Base-by-base conservation (phyloP, 1,284 basidiomycete genomes). In the Ustilago xerochloae region DNA sequence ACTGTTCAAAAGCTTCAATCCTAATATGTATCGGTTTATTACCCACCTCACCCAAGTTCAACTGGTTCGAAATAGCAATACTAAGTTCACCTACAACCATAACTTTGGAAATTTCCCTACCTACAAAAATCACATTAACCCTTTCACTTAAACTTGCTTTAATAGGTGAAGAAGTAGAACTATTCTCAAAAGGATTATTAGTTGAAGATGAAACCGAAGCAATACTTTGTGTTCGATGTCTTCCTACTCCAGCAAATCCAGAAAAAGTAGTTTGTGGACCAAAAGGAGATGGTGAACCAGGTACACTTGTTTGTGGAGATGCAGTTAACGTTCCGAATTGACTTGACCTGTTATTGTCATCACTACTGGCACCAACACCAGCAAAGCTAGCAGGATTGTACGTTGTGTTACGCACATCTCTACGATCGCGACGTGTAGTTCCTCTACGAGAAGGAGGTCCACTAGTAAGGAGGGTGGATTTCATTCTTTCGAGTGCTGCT, bases 11-110 rank as follows among this genome's bases (percentile, higher is more conserved):
- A 22, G 83, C 77, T 22, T 85, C 84, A 30, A 89, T 72, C 6
- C 86, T 84, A 48, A 88, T 80, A 61, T 86, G 86, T 54, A 83
- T 13, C 6, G 63, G 72, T 32, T 62, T n/a, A n/a, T n/a, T 53
- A 10, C 46, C 73, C 22, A 13, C 67, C 0, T 41, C 46, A 18
- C 10, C 55, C 24, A 33, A 41, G 8, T 20, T 38, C 12, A 49
- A 15, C 10, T 35, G 50, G 2, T 58, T 20, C 1, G 36, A 24
- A 0, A 74, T 52, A 6, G 79, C 72, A n/a, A 84, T 68, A 32
- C 65, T 82, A 28, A 89, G 84, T 60, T 88, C 87, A 26, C 88
- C 88, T 5, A 85, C 86, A 48, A 88, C 84, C 83, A 87, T 85
- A 4, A 87, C 83, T n/a, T 85, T 82, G 18, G 79, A 64, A 8